These are phyloP conservation scores for Coffea eugenioides DNA, from an alignment of 257 asterid species.

Conservation along the genomic window DNA sequence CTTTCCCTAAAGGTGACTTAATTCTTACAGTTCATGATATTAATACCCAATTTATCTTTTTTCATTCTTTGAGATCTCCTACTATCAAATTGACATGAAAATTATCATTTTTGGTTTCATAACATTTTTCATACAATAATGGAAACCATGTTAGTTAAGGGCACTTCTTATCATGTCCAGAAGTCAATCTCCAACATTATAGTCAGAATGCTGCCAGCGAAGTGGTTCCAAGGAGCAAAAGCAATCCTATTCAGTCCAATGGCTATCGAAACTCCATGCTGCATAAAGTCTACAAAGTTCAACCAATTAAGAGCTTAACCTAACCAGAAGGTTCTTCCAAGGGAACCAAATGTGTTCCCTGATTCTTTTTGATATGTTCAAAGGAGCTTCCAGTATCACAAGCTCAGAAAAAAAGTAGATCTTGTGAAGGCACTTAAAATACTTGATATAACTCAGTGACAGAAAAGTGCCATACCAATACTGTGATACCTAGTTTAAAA, in stretches of 20 bases:
- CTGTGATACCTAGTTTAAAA: background rate
- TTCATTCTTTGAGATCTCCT: background rate
- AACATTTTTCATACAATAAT: background rate
- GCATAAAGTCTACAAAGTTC: background rate
- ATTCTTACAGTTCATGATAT: too few species aligned
- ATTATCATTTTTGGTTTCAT: background rate
- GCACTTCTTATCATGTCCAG: background rate
- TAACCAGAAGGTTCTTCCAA: background rate
- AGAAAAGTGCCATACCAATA: background rate
- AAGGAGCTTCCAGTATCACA: background rate
- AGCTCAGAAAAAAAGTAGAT: background rate
- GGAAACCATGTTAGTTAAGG: too few species aligned
- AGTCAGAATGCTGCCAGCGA: background rate
- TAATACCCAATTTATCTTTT: background rate
- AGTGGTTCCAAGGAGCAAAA: background rate
- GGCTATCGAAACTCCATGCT: background rate
- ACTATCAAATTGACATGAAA: background rate
- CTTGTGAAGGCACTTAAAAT: background rate
- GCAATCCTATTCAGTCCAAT: background rate
- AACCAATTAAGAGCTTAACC: background rate
- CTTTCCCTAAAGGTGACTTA: background rate
- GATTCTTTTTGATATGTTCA: background rate
- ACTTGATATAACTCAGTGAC: background rate
- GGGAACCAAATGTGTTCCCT: background rate
- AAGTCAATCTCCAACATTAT: slow-evolving; percentile 1